These are phyloP conservation scores for Paecilomyces sp. DNA, from an alignment of 2,329 filamentous ascomycete species.

Conservation along the genomic window DNA sequence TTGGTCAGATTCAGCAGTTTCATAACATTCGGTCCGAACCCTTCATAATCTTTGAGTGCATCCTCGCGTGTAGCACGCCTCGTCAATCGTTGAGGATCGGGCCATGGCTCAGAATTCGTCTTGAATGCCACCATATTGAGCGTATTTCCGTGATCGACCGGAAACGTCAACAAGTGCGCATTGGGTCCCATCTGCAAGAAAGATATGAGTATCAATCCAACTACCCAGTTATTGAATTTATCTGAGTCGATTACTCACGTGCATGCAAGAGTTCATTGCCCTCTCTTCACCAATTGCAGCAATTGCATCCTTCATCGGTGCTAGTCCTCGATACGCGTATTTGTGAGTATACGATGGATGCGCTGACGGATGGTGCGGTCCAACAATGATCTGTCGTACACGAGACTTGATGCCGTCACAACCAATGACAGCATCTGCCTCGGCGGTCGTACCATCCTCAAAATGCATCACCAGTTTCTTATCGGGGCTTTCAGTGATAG, in stretches of 20 bases:
- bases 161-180: conserved; percentile 43
- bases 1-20: conserved; percentile 15
- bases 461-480: conserved; percentile 33
- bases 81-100: conserved; percentile 13
- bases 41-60: neutral
- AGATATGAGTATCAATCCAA: neutral
- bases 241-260: conserved; percentile 9
- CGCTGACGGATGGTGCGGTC: conserved; percentile 33
- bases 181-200: conserved; percentile 27
- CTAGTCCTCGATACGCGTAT: conserved; percentile 45
- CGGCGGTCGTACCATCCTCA: conserved; percentile 34
- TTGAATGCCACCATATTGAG: conserved; percentile 43
- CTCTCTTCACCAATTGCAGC: conserved; percentile 40
- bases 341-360: conserved; percentile 45
- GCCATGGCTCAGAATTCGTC: conserved; percentile 18
- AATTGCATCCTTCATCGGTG: conserved; percentile 43
- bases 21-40: neutral
- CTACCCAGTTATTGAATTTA: neutral
- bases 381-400: conserved; percentile 39
- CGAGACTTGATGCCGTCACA: conserved; percentile 46
- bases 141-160: conserved; percentile 40
- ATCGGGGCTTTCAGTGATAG: conserved; percentile 12
- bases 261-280: conserved; percentile 28
- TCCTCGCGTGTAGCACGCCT: conserved; percentile 5
- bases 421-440: conserved; percentile 39